Conservation (phyloP, 2,329 filamentous ascomycete genomes). For the Emmonsiellopsis sp. region DNA sequence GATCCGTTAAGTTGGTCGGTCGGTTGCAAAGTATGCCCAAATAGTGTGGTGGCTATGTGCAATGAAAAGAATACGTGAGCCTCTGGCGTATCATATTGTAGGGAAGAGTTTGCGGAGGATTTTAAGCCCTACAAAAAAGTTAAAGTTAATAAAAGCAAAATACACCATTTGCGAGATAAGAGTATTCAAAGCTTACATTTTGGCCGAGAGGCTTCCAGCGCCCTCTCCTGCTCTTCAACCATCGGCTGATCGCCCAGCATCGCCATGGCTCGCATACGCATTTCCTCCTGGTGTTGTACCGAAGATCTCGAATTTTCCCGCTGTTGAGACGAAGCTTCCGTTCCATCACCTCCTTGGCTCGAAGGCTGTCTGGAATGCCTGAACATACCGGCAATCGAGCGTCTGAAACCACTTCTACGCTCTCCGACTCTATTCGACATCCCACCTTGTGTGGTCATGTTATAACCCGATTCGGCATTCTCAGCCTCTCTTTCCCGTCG, state of each 20-base stretch:
- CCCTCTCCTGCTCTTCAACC: slow-evolving; percentile 13
- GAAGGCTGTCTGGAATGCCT: neutral
- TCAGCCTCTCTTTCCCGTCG: neutral
- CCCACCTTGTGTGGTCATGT: neutral
- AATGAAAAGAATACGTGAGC: neutral
- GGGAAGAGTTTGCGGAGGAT: slow-evolving; percentile 8
- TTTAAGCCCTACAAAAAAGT: slow-evolving; percentile 9
- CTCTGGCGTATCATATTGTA: slow-evolving; percentile 4
- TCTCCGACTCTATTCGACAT: neutral
- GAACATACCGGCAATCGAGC: neutral
- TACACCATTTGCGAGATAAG: neutral
- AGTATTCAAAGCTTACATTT: slow-evolving; percentile 11
- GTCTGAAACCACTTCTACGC: neutral
- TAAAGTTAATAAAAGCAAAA: neutral
- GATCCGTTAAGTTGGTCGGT: too few species aligned
- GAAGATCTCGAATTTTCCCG: neutral
- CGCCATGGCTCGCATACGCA: slow-evolving; percentile 10
- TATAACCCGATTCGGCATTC: neutral
- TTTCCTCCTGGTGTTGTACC: slow-evolving; percentile 6
- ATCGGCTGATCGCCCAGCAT: slow-evolving; percentile 9
- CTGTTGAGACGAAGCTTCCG: neutral
- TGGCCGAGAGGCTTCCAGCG: slow-evolving; percentile 10
- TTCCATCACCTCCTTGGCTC: neutral
- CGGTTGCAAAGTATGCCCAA: neutral
- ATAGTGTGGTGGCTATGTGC: neutral